A percentile compares a stretch with the other conserved stretches of the same genome.
Evolutionary conservation across 441 rosid genomes (phyloP).

Genomic region (Isatis lusitanica): DNA sequence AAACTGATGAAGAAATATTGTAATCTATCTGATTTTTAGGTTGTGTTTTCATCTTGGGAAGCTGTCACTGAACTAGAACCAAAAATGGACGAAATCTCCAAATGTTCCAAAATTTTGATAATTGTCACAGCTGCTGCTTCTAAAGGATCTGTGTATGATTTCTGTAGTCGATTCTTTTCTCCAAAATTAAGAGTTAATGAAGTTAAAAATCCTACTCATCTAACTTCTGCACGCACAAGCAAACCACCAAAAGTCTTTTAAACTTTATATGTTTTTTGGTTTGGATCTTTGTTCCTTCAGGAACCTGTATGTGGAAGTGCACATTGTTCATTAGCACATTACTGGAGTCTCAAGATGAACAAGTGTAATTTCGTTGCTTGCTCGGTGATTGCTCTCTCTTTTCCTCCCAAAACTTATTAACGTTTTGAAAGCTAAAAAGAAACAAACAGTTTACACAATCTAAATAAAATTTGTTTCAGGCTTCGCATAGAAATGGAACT

Average conservation of each 20-base stretch:
- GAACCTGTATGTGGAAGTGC: slow-evolving; percentile 72
- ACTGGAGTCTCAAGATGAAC: slow-evolving; percentile 65
- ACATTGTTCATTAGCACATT: slow-evolving; percentile 61
- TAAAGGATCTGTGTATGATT: slow-evolving; percentile 57
- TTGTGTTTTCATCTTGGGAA: slow-evolving; percentile 58
- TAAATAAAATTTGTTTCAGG: slow-evolving; percentile 34
- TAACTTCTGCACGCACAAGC: background rate
- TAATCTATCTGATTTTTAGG: slow-evolving; percentile 34
- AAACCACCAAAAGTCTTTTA: background rate
- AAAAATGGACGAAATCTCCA: slow-evolving; percentile 35
- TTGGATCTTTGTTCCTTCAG: slow-evolving; percentile 36
- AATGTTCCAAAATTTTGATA: slow-evolving; percentile 52
- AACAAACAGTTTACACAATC: background rate
- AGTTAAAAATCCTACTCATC: slow-evolving; percentile 25
- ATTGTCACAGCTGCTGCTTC: slow-evolving; percentile 58
- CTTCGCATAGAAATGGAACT: slow-evolving; percentile 58
- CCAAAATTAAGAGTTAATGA: slow-evolving; percentile 58
- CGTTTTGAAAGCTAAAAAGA: background rate
- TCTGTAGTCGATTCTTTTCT: slow-evolving; percentile 55
- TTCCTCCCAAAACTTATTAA: background rate
- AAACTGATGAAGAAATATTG: background rate
- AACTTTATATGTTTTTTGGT: background rate
- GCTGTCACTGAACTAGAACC: slow-evolving; percentile 54
- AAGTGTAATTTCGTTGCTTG: slow-evolving; percentile 55
- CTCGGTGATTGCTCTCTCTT: slow-evolving; percentile 39